These are phyloP conservation scores for Saxophila tyrrhenica DNA, from an alignment of 495 filamentous ascomycete genomes.

Conservation along the genomic window DNA sequence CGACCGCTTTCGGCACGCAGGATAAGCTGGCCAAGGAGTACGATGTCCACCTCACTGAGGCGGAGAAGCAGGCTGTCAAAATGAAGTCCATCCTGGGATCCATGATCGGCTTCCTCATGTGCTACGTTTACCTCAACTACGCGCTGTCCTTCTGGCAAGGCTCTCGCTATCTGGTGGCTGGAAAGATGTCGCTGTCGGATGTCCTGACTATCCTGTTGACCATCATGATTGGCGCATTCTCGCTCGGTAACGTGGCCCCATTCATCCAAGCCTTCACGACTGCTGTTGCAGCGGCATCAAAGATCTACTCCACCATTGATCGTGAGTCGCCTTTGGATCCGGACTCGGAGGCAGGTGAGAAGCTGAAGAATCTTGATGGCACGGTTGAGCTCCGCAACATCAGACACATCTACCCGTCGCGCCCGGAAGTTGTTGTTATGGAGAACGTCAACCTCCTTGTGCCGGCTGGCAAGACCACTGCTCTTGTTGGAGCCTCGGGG, in stretches of 20 bases:
- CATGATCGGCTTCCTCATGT: slow-evolving; percentile 77
- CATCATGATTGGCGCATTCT: slow-evolving; percentile 84
- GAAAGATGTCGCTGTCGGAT: slow-evolving; percentile 42
- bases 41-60: slow-evolving; percentile 56
- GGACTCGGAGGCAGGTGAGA: slow-evolving; percentile 55
- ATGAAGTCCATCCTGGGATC: slow-evolving; percentile 55
- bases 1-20: slow-evolving; percentile 88
- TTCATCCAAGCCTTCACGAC: slow-evolving; percentile 76
- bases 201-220: slow-evolving; percentile 77
- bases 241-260: slow-evolving; percentile 77
- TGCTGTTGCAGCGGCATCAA: slow-evolving; percentile 67
- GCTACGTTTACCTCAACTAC: slow-evolving; percentile 76
- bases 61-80: slow-evolving; percentile 67
- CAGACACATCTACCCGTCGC: slow-evolving; percentile 87
- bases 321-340: slow-evolving; percentile 81
- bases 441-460: slow-evolving; percentile 65
- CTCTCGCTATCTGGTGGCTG: slow-evolving; percentile 60
- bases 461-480: slow-evolving; percentile 76
- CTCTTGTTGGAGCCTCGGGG: slow-evolving; percentile 77
- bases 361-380: slow-evolving; percentile 59
- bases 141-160: slow-evolving; percentile 92
- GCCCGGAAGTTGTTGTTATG: slow-evolving; percentile 82
- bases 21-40: slow-evolving; percentile 78
- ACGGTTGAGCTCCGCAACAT: slow-evolving; percentile 72
- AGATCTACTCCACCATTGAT: slow-evolving; percentile 90